These are phyloP conservation scores for Acarospora socialis DNA, from an alignment of 2,329 filamentous ascomycete genomes.

Conservation along the genomic window DNA sequence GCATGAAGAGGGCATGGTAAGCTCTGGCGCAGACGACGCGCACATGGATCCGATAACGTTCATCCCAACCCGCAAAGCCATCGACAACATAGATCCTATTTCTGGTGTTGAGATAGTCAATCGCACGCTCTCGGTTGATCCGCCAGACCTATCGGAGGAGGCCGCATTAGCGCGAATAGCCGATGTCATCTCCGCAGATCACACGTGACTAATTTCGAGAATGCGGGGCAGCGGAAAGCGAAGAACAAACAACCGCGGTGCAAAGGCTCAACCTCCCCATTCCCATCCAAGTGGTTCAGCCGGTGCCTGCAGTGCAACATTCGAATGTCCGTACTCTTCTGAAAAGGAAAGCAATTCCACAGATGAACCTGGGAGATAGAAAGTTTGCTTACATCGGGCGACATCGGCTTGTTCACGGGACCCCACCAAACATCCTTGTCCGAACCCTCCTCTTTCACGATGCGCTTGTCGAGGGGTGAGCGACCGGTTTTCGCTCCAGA, in stretches of 20 bases:
- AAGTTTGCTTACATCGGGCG: slow-evolving; percentile 61
- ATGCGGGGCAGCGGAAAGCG: no score
- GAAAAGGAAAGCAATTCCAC: no score
- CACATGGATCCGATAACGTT: slow-evolving; percentile 94
- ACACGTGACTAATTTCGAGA: no score
- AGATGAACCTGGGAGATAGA: no score
- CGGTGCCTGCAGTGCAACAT: no score
- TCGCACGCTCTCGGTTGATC: slow-evolving; percentile 96
- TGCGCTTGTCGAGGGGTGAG: slow-evolving; percentile 91
- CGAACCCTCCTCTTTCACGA: slow-evolving; percentile 81
- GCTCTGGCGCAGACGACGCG: slow-evolving; percentile 96
- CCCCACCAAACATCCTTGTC: slow-evolving; percentile 97
- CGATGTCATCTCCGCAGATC: no score
- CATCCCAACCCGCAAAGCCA: slow-evolving; percentile 94
- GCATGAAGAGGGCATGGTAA: slow-evolving; percentile 99
- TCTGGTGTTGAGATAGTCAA: slow-evolving; percentile 98
- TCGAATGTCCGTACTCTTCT: no score
- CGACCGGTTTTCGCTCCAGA: slow-evolving; percentile 96
- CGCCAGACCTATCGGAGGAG: slow-evolving; percentile 67
- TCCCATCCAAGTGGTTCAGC: no score
- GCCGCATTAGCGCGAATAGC: slow-evolving; percentile 18
- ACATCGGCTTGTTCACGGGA: slow-evolving; percentile 98
- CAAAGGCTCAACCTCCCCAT: no score
- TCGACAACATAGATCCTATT: slow-evolving; percentile 98
- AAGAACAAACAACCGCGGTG: no score